A percentile compares a stretch with the other conserved stretches of the same genome.
These are phyloP conservation scores for Adansonia grandidieri DNA, from an alignment of 441 rosid species.

Conservation along the genomic window DNA sequence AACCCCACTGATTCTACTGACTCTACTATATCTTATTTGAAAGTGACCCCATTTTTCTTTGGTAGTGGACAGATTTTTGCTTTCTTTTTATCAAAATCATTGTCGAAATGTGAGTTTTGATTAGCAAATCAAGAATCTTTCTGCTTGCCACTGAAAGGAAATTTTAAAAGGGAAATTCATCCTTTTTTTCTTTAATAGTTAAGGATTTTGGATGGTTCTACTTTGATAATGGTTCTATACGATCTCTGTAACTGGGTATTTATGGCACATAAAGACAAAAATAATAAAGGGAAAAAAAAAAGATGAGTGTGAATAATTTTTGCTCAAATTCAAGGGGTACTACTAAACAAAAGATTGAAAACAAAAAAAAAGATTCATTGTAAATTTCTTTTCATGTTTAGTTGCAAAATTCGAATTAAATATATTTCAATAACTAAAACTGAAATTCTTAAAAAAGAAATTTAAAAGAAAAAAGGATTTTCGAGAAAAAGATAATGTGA, in stretches of 20 bases:
- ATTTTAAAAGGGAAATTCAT: not conserved
- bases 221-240: not conserved
- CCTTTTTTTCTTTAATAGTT: too few species aligned
- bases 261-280: not conserved
- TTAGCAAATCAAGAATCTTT: not conserved
- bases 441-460: not conserved
- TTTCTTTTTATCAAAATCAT: not conserved
- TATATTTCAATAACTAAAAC: not conserved
- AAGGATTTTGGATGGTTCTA: not conserved
- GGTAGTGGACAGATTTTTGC: not conserved
- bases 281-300: not conserved
- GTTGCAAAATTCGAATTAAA: not conserved
- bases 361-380: not conserved
- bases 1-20: not conserved
- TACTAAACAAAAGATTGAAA: not conserved
- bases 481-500: not conserved
- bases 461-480: not conserved
- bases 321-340: not conserved
- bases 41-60: not conserved
- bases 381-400: not conserved
- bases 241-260: not conserved
- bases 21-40: not conserved
- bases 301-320: not conserved
- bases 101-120: not conserved
- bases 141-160: not conserved